Conservation (phyloP, 2,329 filamentous ascomycete genomes). For the Saccharata proteae region DNA sequence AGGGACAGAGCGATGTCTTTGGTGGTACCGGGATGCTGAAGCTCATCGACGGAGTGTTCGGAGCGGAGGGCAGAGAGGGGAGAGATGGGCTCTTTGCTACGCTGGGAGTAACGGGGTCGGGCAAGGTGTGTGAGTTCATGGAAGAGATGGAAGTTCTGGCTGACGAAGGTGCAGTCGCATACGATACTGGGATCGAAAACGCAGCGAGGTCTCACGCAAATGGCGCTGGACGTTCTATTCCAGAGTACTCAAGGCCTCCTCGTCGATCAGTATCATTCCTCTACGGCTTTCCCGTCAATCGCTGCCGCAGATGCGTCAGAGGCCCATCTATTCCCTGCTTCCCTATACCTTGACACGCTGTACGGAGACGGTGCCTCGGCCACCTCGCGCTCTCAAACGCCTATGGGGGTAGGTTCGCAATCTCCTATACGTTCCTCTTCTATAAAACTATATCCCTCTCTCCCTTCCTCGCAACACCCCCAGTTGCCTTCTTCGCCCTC, state of each 20-base stretch:
- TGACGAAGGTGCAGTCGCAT: constrained; percentile 55
- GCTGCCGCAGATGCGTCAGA: constrained; percentile 70
- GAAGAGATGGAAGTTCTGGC: not conserved
- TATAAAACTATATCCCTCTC: not conserved
- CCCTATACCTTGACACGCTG: constrained; percentile 65
- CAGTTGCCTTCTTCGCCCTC: constrained; percentile 11
- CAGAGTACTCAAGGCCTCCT: constrained; percentile 64
- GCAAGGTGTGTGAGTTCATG: constrained; percentile 56
- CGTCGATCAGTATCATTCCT: constrained; percentile 44
- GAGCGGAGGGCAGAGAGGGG: constrained; percentile 59
- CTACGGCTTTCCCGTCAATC: constrained; percentile 59
- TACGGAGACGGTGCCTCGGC: constrained; percentile 52
- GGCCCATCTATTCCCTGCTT: constrained; percentile 60
- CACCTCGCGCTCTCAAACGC: constrained; percentile 33
- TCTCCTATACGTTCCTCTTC: constrained; percentile 4
- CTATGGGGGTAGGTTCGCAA: constrained; percentile 31
- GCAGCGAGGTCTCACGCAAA: constrained; percentile 82
- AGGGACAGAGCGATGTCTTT: constrained; percentile 78
- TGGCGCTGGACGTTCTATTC: constrained; percentile 82
- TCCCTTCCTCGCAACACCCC: constrained; percentile 10
- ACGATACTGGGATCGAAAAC: constrained; percentile 83
- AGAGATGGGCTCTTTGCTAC: constrained; percentile 86
- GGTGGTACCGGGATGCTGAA: constrained; percentile 62
- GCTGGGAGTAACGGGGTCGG: constrained; percentile 85
- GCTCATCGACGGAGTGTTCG: constrained; percentile 71